phyloP scores from a whole-genome alignment of 345 rosid species.

The Lepidium africanum region DNA sequence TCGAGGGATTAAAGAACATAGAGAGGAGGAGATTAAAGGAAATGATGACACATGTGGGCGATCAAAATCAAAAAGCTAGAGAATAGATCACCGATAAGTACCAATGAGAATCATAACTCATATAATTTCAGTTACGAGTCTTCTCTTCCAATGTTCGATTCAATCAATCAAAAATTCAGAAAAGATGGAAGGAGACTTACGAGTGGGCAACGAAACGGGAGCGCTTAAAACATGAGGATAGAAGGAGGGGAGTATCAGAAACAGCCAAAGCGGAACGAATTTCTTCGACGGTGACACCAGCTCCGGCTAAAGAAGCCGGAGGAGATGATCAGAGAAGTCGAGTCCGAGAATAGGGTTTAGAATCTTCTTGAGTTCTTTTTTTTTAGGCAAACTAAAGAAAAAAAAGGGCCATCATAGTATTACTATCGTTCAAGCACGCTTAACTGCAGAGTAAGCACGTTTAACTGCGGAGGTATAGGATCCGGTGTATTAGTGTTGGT shows the following conservation, averaged over 20 bases:
- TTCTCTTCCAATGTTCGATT: no score
- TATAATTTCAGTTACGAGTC: no score
- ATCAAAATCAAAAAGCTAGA: not conserved
- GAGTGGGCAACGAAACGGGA: slow-evolving; percentile 52
- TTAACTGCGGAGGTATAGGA: no score
- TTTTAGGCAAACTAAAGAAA: no score
- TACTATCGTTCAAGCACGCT: no score
- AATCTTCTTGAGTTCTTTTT: no score
- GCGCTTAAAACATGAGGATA: slow-evolving; percentile 64
- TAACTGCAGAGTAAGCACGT: no score
- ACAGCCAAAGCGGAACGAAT: slow-evolving; percentile 81
- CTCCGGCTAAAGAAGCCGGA: slow-evolving; percentile 53
- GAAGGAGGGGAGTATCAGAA: slow-evolving; percentile 61
- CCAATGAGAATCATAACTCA: not conserved
- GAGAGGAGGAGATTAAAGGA: not conserved
- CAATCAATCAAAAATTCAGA: not conserved
- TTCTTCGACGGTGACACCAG: slow-evolving; percentile 80
- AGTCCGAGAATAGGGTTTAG: no score
- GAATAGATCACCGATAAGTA: not conserved
- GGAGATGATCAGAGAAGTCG: no score
- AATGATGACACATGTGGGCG: not conserved
- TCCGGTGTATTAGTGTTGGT: no score
- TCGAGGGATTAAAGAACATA: not conserved
- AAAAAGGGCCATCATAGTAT: no score
- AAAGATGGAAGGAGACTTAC: slow-evolving; percentile 23